Evolutionary conservation across 805 yeast genomes (phyloP), one percentile per base, ranked within the genome.

Genomic region (Kodamaea jinghongensis): DNA sequence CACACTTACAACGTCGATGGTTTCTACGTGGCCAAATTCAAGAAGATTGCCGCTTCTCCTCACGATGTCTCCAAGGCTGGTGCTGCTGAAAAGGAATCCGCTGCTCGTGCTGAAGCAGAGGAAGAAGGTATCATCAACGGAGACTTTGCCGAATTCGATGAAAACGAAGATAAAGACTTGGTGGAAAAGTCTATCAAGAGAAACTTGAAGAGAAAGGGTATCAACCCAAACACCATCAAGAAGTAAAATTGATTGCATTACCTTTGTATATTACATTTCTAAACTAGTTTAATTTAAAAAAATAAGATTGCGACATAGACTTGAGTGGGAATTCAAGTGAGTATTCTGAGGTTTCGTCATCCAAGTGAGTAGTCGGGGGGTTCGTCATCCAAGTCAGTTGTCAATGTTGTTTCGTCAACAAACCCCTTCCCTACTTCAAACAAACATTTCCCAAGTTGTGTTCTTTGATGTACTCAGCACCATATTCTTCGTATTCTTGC

Each of bases 1-100:
- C 99, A 93, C 67, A 90, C 96, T 17, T 93, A 93, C 61, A 93
- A 93, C 63, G 99, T 93, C 40, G 99, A 93, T 66, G 99, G 99
- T 16, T 93, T 93, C 76, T 93, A 71, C 63, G 99, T 93, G 44
- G 99, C 99, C 41, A 93, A 91, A 64, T 87, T 93, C 73, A 80
- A 86, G 70, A 93, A 93, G 76, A 80, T 78, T 47, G 95, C 90
- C 0, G 72, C 96, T 44, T 82, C 95, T 48, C 84, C 90, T 34
- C 86, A 83, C 54, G 96, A 86, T 64, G 79, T 79, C 39, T 78
- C 89, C 42, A 86, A 83, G 68, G 90, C 93, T 6, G 91, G 93
- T 50, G 95, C 96, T 15, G 76, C 76, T 56, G 96, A 87, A 65
- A 87, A 86, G 70, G 96, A 87, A 65, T 67, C 71, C 25, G 63